These are phyloP conservation scores for Orychophragmus violaceus DNA, from an alignment of 345 rosid species.

Conservation along the genomic window DNA sequence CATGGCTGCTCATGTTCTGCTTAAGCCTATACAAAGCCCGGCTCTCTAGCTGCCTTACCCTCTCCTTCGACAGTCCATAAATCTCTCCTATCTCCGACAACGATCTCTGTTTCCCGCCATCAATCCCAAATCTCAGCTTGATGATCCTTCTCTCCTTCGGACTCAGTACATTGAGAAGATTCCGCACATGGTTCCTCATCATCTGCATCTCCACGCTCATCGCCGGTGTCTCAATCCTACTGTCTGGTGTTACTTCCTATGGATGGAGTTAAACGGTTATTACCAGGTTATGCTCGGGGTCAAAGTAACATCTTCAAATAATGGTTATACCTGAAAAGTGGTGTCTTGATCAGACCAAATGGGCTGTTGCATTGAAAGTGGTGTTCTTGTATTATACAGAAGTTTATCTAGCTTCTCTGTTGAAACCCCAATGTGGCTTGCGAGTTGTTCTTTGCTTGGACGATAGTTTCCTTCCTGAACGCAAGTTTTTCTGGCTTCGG, in stretches of 20 bases:
- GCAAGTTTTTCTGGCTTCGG: slow-evolving; percentile 55
- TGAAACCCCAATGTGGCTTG: slow-evolving; percentile 62
- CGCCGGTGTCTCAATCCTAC: slow-evolving; percentile 53
- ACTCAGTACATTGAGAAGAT: slow-evolving; percentile 41
- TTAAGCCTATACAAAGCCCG: slow-evolving; percentile 68
- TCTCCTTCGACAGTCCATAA: slow-evolving; percentile 62
- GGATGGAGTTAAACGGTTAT: slow-evolving; percentile 16
- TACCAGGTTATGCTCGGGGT: background rate
- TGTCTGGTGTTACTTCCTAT: slow-evolving; percentile 71
- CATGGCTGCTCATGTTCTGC: slow-evolving; percentile 53
- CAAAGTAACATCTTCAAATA: background rate
- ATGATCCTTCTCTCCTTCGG: slow-evolving; percentile 74
- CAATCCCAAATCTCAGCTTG: slow-evolving; percentile 71
- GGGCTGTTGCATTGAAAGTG: slow-evolving; percentile 65
- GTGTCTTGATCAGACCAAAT: slow-evolving; percentile 73
- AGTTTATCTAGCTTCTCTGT: slow-evolving; percentile 53
- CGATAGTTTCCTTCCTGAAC: slow-evolving; percentile 46
- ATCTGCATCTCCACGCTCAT: slow-evolving; percentile 49
- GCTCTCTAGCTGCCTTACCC: slow-evolving; percentile 76
- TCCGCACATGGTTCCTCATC: slow-evolving; percentile 65
- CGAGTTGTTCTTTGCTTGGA: slow-evolving; percentile 62
- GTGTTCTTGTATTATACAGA: slow-evolving; percentile 44
- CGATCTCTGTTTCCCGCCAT: slow-evolving; percentile 52
- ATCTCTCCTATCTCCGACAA: slow-evolving; percentile 59
- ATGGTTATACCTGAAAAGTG: slow-evolving; percentile 57